phyloP scores from a whole-genome alignment of 2,329 filamentous ascomycete genomes.

The Cadophora sp. region DNA sequence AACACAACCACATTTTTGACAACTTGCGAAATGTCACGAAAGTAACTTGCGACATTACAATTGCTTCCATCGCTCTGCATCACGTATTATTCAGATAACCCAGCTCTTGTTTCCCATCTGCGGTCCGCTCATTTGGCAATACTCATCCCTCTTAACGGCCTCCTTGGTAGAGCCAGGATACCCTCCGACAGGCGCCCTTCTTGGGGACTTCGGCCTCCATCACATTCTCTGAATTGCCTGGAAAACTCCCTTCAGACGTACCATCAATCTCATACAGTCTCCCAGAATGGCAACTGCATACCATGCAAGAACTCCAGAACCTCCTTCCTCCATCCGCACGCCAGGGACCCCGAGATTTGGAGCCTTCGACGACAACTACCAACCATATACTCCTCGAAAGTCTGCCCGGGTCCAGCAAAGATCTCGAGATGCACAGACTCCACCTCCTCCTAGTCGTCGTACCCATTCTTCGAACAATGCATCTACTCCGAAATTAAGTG shows the following conservation, averaged over 20 bases:
- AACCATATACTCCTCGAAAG: constrained; percentile 76
- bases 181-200: not conserved
- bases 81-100: constrained; percentile 12
- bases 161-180: constrained; percentile 2
- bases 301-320: constrained; percentile 62
- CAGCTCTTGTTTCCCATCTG: not conserved
- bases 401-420: constrained; percentile 68
- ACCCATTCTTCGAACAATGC: constrained; percentile 37
- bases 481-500: constrained; percentile 27
- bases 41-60: constrained; percentile 12
- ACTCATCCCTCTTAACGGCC: constrained; percentile 4
- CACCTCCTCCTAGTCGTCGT: constrained; percentile 49
- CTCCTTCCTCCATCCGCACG: constrained; percentile 62
- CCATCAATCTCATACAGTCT: constrained; percentile 17
- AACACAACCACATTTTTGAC: constrained; percentile 7
- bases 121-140: constrained; percentile 12
- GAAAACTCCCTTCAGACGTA: not conserved
- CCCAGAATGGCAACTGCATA: constrained; percentile 45
- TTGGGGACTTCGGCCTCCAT: not conserved
- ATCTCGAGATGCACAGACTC: constrained; percentile 56
- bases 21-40: not conserved
- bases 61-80: constrained; percentile 14
- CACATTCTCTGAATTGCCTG: not conserved
- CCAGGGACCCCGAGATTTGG: constrained; percentile 74
- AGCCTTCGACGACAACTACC: constrained; percentile 67